Conservation (phyloP, 139 green algal species). For the Desmodesmus armatus region DNA sequence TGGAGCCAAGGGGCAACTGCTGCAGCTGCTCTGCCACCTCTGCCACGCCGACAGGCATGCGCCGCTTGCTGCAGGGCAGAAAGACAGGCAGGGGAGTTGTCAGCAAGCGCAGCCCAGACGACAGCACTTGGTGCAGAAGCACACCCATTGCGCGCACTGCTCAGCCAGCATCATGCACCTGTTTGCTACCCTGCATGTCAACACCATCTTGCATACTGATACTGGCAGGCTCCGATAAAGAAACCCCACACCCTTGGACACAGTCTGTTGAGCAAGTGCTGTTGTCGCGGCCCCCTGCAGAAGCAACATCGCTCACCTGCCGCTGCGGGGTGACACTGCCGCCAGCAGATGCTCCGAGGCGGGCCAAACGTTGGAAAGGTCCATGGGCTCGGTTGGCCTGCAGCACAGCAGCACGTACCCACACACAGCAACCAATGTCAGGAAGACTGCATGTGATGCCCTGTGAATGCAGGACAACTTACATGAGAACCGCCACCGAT, state of each 20-base stretch:
- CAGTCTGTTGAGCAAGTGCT: too few relatives aligned
- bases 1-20: conserved; percentile 20
- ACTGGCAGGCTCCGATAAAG: too few relatives aligned
- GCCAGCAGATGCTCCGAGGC: neutral
- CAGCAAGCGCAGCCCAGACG: neutral
- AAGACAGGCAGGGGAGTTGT: neutral
- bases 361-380: conserved; percentile 12
- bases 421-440: too few relatives aligned
- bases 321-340: conserved; percentile 37
- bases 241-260: too few relatives aligned
- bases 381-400: conserved; percentile 28
- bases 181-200: too few relatives aligned
- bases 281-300: too few relatives aligned
- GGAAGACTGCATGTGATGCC: too few relatives aligned
- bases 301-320: conserved; percentile 7
- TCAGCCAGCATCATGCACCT: too few relatives aligned
- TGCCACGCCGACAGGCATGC: neutral
- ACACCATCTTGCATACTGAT: too few relatives aligned
- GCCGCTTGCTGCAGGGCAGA: conserved; percentile 30
- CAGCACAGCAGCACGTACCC: neutral
- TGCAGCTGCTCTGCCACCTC: conserved; percentile 41
- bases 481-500: too few relatives aligned
- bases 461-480: too few relatives aligned
- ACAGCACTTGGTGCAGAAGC: neutral
- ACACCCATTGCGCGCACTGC: too few relatives aligned